These are phyloP conservation scores for Russula emetica DNA, from an alignment of 768 basidiomycete species.

Conservation along the genomic window DNA sequence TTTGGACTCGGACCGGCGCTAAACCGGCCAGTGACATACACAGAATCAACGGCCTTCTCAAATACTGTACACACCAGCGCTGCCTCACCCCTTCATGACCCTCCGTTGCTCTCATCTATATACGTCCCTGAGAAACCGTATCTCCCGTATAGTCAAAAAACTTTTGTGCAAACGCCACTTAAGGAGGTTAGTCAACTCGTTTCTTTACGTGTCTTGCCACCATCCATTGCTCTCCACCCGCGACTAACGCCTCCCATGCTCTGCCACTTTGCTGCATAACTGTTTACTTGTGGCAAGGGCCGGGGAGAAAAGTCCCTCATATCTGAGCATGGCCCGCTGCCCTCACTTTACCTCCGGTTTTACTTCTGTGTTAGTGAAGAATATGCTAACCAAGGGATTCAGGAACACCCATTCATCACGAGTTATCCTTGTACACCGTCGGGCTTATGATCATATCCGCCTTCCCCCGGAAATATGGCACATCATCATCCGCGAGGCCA, in stretches of 20 bases:
- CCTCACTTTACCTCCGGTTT: background rate
- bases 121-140: conserved; percentile 1
- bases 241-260: background rate
- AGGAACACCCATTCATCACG: conserved; percentile 1
- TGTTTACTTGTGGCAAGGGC: background rate
- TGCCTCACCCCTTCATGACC: conserved; percentile 3
- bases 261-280: background rate
- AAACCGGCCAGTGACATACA: background rate
- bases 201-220: background rate
- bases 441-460: conserved; percentile 19
- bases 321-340: background rate
- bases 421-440: background rate
- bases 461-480: conserved; percentile 66
- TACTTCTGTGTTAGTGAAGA: background rate
- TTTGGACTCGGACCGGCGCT: background rate
- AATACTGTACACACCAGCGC: conserved; percentile 1
- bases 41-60: too few relatives aligned
- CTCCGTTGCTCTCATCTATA: conserved; percentile 9
- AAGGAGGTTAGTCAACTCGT: conserved; percentile 2
- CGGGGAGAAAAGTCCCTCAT: background rate
- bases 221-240: too few relatives aligned
- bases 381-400: background rate
- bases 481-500: conserved; percentile 58
- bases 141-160: conserved; percentile 9
- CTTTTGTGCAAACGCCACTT: conserved; percentile 1